phyloP scores from a whole-genome alignment of 2,329 filamentous ascomycete species.

The Alternaria postmessia region DNA sequence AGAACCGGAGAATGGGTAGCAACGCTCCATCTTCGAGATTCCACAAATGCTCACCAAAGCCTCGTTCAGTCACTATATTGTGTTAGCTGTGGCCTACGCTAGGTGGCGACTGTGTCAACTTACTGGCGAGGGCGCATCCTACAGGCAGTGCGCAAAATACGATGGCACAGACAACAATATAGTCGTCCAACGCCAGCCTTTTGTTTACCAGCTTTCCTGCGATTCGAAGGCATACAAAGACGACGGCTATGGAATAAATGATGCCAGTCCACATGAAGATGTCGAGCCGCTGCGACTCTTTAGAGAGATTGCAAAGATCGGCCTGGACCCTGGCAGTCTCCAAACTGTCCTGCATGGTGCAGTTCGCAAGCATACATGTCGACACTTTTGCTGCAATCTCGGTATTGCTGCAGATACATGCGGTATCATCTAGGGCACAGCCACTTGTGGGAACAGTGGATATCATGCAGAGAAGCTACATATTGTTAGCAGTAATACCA shows the following conservation, averaged over 20 bases:
- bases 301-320: conserved; percentile 27
- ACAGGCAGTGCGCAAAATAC: conserved; percentile 28
- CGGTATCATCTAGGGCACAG: conserved; percentile 25
- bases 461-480: conserved; percentile 30
- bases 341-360: conserved; percentile 30
- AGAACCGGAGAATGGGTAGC: conserved; percentile 19
- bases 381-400: conserved; percentile 11
- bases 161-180: conserved; percentile 25
- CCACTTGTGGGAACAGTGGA: conserved; percentile 18
- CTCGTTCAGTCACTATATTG: conserved; percentile 25
- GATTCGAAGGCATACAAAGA: conserved; percentile 25
- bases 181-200: conserved; percentile 29
- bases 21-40: conserved; percentile 21
- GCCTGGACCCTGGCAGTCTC: conserved; percentile 33
- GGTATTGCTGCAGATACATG: conserved; percentile 25
- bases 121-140: conserved; percentile 31
- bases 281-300: conserved; percentile 16
- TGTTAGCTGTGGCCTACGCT: conserved; percentile 5
- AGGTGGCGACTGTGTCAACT: not conserved
- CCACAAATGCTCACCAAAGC: conserved; percentile 38
- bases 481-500: not conserved
- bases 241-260: conserved; percentile 22
- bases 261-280: conserved; percentile 20
- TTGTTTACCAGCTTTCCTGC: conserved; percentile 25
- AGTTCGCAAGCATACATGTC: conserved; percentile 32